Evolutionary conservation across 352 stramenopile species (phyloP).

Genomic region (Nothophytophthora sp.): DNA sequence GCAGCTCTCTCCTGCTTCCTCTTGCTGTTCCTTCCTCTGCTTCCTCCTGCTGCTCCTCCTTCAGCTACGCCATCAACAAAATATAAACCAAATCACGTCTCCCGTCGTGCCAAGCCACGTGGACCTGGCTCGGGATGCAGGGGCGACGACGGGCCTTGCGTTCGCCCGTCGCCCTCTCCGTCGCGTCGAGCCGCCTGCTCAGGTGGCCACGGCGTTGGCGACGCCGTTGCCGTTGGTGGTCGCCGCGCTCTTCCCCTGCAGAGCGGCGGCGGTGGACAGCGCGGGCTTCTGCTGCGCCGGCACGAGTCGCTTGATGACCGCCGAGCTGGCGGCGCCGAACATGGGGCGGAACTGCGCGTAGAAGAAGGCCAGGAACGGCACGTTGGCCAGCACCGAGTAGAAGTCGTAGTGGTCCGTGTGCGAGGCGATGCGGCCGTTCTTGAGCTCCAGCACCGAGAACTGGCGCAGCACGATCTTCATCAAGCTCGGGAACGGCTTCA

Average conservation of each 20-base stretch:
- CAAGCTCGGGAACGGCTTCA: constrained; percentile 75
- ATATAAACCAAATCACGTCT: constrained; percentile 16
- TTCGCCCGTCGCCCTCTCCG: constrained; percentile 2
- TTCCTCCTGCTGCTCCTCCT: constrained; percentile 9
- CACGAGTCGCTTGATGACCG: constrained; percentile 72
- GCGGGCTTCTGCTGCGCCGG: constrained; percentile 26
- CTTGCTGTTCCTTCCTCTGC: too few species aligned
- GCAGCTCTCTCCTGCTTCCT: too few species aligned
- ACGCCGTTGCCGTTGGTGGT: constrained; percentile 3
- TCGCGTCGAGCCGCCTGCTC: constrained; percentile 13
- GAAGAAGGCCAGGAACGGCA: constrained; percentile 78
- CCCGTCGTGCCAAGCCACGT: not conserved
- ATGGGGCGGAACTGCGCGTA: constrained; percentile 80
- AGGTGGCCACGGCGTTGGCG: constrained; percentile 23
- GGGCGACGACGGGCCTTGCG: not conserved
- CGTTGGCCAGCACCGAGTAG: constrained; percentile 77
- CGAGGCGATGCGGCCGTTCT: constrained; percentile 73
- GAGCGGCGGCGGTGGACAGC: constrained; percentile 17
- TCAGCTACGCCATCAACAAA: constrained; percentile 19
- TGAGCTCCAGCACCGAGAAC: constrained; percentile 85
- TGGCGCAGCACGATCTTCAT: constrained; percentile 75
- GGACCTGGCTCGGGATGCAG: constrained; percentile 2
- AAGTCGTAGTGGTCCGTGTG: constrained; percentile 89
- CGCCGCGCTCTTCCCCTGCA: too few species aligned
- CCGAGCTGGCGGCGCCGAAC: constrained; percentile 66